Base-by-base conservation (phyloP, 1,284 basidiomycete genomes). In the Naganishia sp. region DNA sequence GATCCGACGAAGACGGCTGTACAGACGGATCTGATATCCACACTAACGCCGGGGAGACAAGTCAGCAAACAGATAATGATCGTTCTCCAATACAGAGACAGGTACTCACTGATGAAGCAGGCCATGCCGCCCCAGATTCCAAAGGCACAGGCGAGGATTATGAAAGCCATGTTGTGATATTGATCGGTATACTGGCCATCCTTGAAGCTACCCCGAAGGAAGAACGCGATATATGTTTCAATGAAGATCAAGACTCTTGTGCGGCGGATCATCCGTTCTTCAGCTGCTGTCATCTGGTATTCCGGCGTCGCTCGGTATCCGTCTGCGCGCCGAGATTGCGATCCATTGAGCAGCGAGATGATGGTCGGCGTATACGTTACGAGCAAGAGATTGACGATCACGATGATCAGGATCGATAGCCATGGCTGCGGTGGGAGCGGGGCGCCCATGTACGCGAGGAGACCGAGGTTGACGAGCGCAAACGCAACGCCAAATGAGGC, bases 381-480 rank as follows among this genome's bases (percentile, higher is more conserved):
- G 39, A 56, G 25, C 11, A 56, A 16, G 23, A 56, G 55, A 7
- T 56, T 45, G 42, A 44, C 25, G 16, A 31, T 13, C 15, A 56
- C 42, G 21, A 56, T 43, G 55, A 56, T 42, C 21, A 56, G 23
- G 23, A 56, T 56, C 21, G 55, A 56, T 28, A 56, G 25, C 25
- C 44, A 56, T 13, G 55, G 55, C 55, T 56, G 21, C 10, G 55
- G 55, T 6, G 55, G 55, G 42, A 56, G 36, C 15, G 55, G 55
- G 16, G 55, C 55, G 43, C 55, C 55, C 55, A 56, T 56, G 55
- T 45, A 56, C 9, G 16, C 55, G 39, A 56, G 31, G 25, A 60
- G 45, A 10, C 31, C 44, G 46, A 60, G 57, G 25, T 50, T 50
- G 48, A 60, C 45, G 45, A 60, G 45, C 6, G 28, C 57, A 45